These are phyloP conservation scores for Aspergillus amoenus DNA, from an alignment of 2,329 filamentous ascomycete genomes.

Conservation along the genomic window DNA sequence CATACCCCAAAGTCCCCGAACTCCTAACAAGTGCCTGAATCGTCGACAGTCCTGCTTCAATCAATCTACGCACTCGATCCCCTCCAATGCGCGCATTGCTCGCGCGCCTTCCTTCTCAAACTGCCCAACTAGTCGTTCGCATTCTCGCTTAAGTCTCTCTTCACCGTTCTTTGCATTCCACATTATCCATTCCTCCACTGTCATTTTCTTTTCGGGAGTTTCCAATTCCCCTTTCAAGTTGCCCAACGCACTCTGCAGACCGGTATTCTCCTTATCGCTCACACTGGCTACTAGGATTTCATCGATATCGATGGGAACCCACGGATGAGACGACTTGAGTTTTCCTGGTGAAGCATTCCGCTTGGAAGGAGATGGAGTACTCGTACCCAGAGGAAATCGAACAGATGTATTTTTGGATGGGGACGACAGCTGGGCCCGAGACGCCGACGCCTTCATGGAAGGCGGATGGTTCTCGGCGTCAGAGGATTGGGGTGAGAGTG, in stretches of 20 bases:
- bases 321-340: slow-evolving; percentile 59
- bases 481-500: slow-evolving; percentile 71
- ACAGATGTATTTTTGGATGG: slow-evolving; percentile 37
- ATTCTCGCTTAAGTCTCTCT: slow-evolving; percentile 73
- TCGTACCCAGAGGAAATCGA: slow-evolving; percentile 44
- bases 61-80: slow-evolving; percentile 57
- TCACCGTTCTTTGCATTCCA: slow-evolving; percentile 79
- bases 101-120: slow-evolving; percentile 82
- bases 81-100: slow-evolving; percentile 76
- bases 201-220: slow-evolving; percentile 82
- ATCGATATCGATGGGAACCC: slow-evolving; percentile 77
- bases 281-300: slow-evolving; percentile 48
- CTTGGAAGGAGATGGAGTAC: slow-evolving; percentile 61
- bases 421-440: slow-evolving; percentile 35
- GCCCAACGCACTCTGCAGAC: slow-evolving; percentile 50
- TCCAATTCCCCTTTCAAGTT: slow-evolving; percentile 61
- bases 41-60: slow-evolving; percentile 7
- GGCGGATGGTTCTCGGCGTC: slow-evolving; percentile 79
- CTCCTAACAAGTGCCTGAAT: slow-evolving; percentile 11
- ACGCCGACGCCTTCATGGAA: slow-evolving; percentile 60
- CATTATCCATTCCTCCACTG: slow-evolving; percentile 87
- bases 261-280: slow-evolving; percentile 51
- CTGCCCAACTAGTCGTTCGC: slow-evolving; percentile 74
- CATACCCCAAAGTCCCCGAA: slow-evolving; percentile 12
- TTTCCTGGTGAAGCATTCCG: slow-evolving; percentile 52